phyloP scores from a whole-genome alignment of 1,139 yeast genomes.

The Williopsis jadinii region DNA sequence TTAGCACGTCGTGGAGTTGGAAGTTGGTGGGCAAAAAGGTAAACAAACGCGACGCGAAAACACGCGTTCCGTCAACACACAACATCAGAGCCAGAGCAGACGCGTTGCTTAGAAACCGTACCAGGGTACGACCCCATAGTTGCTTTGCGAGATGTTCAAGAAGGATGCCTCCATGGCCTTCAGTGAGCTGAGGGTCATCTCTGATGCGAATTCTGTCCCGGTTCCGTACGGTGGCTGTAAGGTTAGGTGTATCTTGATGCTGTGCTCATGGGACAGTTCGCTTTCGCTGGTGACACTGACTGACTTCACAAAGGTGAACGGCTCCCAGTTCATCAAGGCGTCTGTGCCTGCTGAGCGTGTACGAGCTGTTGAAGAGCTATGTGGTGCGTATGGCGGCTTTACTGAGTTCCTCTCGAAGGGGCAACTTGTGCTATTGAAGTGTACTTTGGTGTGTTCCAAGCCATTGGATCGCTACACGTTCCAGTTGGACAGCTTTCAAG shows the following conservation, averaged over 20 bases:
- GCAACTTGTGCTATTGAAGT: constrained; percentile 1
- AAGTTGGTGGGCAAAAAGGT: no score
- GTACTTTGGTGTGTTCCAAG: constrained; percentile 4
- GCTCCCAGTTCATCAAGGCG: neutral
- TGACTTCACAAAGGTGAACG: neutral
- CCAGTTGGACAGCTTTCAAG: constrained; percentile 1
- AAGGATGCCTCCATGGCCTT: neutral
- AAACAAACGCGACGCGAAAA: no score
- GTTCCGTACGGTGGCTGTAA: neutral
- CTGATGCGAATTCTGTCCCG: constrained; percentile 1
- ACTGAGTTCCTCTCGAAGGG: constrained; percentile 1
- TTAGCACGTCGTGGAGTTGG: neutral
- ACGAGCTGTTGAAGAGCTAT: neutral
- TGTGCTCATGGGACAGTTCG: neutral
- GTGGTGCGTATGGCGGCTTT: neutral
- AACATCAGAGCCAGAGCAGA: no score
- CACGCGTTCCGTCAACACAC: no score
- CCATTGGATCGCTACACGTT: constrained; percentile 2
- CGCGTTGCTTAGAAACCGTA: no score
- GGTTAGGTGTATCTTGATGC: constrained; percentile 3
- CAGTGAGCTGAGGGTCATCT: constrained; percentile 4
- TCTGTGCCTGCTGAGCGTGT: neutral
- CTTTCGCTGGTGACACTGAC: neutral
- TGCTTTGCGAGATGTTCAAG: no score
- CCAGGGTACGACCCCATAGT: no score